Percentiles rank a stretch among this genome's conserved stretches.
These are phyloP conservation scores for Discostella stelligera DNA, from an alignment of 352 stramenopile genomes.

Conservation along the genomic window DNA sequence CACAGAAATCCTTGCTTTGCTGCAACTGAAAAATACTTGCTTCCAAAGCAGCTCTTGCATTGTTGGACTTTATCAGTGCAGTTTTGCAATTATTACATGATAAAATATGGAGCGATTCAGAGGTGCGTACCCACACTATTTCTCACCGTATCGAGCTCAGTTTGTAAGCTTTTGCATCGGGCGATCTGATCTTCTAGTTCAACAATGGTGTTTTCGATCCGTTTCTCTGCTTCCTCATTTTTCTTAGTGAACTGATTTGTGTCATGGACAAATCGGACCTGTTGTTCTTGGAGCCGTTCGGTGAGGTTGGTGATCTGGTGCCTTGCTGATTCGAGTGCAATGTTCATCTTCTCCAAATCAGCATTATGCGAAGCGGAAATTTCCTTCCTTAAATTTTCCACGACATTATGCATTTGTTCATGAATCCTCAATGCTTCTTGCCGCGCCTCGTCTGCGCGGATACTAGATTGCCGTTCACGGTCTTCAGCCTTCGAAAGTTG, in stretches of 20 bases:
- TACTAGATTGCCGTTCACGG: slow-evolving; percentile 31
- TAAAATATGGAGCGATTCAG: background rate
- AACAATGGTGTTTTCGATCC: slow-evolving; percentile 14
- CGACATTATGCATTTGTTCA: slow-evolving; percentile 26
- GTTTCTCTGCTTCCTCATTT: slow-evolving; percentile 14
- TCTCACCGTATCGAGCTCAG: slow-evolving; percentile 37
- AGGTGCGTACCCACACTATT: background rate
- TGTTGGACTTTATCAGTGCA: slow-evolving; percentile 13
- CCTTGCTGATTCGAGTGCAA: slow-evolving; percentile 21
- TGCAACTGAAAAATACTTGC: slow-evolving; percentile 17
- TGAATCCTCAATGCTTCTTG: slow-evolving; percentile 19
- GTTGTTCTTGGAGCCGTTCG: slow-evolving; percentile 20
- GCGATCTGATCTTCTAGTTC: slow-evolving; percentile 17
- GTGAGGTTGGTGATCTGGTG: background rate
- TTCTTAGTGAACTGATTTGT: slow-evolving; percentile 13
- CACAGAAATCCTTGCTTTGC: slow-evolving; percentile 11
- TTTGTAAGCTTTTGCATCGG: slow-evolving; percentile 13
- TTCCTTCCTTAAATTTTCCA: slow-evolving; percentile 21
- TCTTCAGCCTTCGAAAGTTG: slow-evolving; percentile 34
- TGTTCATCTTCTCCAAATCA: slow-evolving; percentile 32
- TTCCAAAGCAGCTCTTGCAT: slow-evolving; percentile 18
- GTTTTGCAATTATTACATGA: background rate
- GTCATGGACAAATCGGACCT: slow-evolving; percentile 13
- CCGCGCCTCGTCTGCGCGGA: slow-evolving; percentile 19
- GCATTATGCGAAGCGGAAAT: slow-evolving; percentile 14